Base-by-base conservation (phyloP, 1,284 basidiomycete species). In the Xanthoconium separans region DNA sequence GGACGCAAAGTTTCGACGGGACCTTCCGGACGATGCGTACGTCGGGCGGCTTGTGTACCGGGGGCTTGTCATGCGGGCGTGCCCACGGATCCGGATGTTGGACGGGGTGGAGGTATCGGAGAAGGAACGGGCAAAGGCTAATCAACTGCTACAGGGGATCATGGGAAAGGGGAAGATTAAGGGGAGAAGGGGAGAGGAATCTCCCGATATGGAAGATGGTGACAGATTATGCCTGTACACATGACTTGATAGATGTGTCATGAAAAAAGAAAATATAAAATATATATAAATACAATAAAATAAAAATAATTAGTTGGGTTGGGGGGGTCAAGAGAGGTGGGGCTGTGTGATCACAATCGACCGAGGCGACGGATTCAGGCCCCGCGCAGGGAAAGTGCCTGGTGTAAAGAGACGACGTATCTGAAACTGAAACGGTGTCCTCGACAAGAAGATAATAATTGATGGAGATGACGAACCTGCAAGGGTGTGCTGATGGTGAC, bases 21-120 rank as follows among this genome's bases (percentile, higher is more conserved):
- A 91, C 60, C 77, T 98, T 53, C 94, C 95, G 44, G 89, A 97
- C 73, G 86, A 84, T 56, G 83, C 82, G 70, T 96, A 96, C 70
- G 82, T 89, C 47, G 89, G 87, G 39, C 84, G 95, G 39, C 78
- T 95, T 42, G 89, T 86, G 41, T 97, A 96, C 72, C 85, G 95
- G 46, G 93, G 93, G 29, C 75, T 95, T 54, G 77, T 95, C 47
- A 92, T 95, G 86, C 76, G 83, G 20, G 82, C 82, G 22, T 92
- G 89, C 66, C 72, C 77, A 13, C 72, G 77, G 36, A 73, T 97
- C 57, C 75, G 79, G 63, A 73, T 86, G 75, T 72, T 97, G 62
- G 94, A 97, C 73, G 94, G 93, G 47, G 81, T 96, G 61, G 78
- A 79, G 58, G 83, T 95, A 61, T 80, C 79, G 67, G 80, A 80